Conservation (phyloP, 768 basidiomycete species). For the Amanita rubescens region DNA sequence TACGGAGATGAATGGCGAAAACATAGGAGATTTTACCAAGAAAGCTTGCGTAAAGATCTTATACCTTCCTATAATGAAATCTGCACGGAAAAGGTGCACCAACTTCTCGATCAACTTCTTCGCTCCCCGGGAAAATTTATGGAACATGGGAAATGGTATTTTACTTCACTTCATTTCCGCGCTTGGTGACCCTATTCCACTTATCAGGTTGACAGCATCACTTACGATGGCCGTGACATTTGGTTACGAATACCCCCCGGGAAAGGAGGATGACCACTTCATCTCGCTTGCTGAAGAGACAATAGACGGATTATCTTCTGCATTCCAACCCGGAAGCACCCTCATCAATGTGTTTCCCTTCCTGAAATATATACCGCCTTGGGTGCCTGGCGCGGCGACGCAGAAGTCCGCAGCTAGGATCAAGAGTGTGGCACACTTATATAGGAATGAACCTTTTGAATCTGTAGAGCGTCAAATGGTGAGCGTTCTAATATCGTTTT, state of each 20-base stretch:
- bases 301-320: too few species aligned
- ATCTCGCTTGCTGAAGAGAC: neutral
- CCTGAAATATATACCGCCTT: conserved; percentile 4
- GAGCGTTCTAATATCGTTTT: too few species aligned
- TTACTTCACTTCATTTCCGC: too few species aligned
- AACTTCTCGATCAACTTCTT: neutral
- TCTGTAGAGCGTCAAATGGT: too few species aligned
- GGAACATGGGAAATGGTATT: neutral
- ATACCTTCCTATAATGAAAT: neutral
- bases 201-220: neutral
- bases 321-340: neutral
- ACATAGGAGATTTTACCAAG: neutral
- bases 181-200: too few species aligned
- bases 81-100: neutral
- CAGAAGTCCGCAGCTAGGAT: conserved; percentile 1
- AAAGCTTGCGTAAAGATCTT: neutral
- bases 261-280: neutral
- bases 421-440: neutral
- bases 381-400: conserved; percentile 8
- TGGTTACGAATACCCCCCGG: neutral
- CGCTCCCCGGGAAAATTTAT: neutral
- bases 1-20: too few species aligned
- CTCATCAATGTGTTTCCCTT: conserved; percentile 1
- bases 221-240: neutral
- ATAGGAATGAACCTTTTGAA: conserved; percentile 1